Evolutionary conservation across 441 rosid genomes (phyloP), one percentile per base, ranked within the genome.

Genomic region (Corymbia calophylla): DNA sequence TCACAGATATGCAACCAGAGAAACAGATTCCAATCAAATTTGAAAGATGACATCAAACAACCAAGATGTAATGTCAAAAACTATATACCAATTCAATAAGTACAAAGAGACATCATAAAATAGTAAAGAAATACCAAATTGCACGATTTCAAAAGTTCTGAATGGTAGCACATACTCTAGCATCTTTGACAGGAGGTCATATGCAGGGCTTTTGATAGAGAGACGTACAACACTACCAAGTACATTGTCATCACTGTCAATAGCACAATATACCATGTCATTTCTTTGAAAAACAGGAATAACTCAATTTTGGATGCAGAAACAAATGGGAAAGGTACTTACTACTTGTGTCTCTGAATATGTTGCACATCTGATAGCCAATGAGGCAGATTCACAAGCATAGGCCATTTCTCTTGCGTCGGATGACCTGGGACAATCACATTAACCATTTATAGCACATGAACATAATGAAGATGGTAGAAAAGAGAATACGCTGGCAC

Each of bases 381-480:
- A 90, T 96, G 99, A 3, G 98, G 98, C 88, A 98, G 99, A 93
- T 92, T 93, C 73, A 90, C 95, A 27, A 98, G 95, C 29, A 94
- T 94, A n/a, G 99, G 99, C 99, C 99, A 98, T 94, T 97, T 98
- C 49, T 98, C 99, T n/a, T 90, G 88, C 1, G 99, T 97, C 4
- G 99, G 99, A 93, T 97, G 99, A 82, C 99, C 92, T 91, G 87
- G 56, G 87, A 51, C 60, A 53, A 58, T 89, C 64, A 81, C n/a
- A 23, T 35, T 51, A 58, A 31, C 66, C 84, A 82, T 80, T n/a
- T 44, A 80, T 31, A 86, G 80, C 77, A 44, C 53, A 25, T 44
- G 64, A 47, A 80, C 55, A 39, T 32, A 25, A 16, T 53, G 80
- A 68, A 87, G 44, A 51, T 68, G 32, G 80, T 49, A 85, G 27